phyloP scores from a whole-genome alignment of 768 basidiomycete genomes.

The Kwoniella europaea region DNA sequence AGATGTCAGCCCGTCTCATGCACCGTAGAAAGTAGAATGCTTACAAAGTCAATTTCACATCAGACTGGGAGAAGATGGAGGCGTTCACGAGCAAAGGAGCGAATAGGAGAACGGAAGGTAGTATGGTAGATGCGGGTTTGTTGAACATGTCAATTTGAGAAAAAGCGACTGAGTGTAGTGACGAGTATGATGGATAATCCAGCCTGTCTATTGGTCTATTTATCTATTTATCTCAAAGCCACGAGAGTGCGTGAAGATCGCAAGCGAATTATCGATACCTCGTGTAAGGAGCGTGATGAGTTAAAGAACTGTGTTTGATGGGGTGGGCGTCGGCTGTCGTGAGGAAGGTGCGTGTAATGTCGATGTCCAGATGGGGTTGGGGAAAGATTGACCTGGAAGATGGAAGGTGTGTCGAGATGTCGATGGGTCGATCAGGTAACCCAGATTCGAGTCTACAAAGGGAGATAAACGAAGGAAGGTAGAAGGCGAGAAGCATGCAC shows the following conservation, averaged over 20 bases:
- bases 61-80: background rate
- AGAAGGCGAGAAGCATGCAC: background rate
- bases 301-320: background rate
- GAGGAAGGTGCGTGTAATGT: background rate
- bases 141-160: background rate
- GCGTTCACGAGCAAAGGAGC: constrained; percentile 3
- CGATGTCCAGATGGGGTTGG: background rate
- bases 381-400: background rate
- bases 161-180: background rate
- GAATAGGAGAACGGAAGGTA: background rate
- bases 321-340: too few species aligned
- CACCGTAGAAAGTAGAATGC: background rate
- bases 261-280: background rate
- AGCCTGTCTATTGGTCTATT: background rate
- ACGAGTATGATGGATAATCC: too few species aligned
- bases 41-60: constrained; percentile 14
- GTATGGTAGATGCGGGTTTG: background rate
- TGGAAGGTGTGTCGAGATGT: background rate
- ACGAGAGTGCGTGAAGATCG: background rate
- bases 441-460: background rate
- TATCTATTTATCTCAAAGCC: background rate
- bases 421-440: background rate
- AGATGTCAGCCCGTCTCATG: background rate
- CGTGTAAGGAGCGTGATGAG: background rate
- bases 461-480: background rate